Evolutionary conservation across 805 yeast genomes (phyloP), one percentile per base, ranked within the genome.

Genomic region (Candida saitoana): DNA sequence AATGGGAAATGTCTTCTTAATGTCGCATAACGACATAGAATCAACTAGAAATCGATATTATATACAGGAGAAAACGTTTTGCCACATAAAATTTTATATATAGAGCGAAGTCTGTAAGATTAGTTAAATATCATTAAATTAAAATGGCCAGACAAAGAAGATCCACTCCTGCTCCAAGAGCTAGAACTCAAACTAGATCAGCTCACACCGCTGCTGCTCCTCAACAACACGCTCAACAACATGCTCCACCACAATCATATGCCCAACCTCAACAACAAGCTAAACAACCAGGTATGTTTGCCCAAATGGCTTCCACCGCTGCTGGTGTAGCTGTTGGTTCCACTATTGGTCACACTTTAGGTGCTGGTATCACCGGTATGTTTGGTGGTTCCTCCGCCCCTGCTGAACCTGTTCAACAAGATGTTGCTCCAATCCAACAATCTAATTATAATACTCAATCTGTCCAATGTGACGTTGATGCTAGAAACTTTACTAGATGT

Each of bases 261-360:
- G 69, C 76, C 40, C 83, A 73, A 59, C 76, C 79, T 32, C 53
- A 39, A 6, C 79, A 78, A 46, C 76, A 72, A 49, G 68, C 73
- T 18, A 68, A 73, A 22, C 35, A 33, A 18, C 97, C 97, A 37
- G 97, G 98, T 56, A 56, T 91, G 62, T 90, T 91, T 57, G 86
- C 91, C 46, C 95, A 93, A 71, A 93, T 93, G 99, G 98, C 98
- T 31, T 76, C 95, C 37, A 93, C 99, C 38, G 99, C 99, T 42
- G 99, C 98, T 38, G 99, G 99, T 82, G 99, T 93, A 35, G 99
- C 98, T 41, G 97, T 93, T 43, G 99, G 99, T 57, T 87, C 96
- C 40, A 84, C 98, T 47, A 82, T 91, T 42, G 99, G 99, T 48
- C 99, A 93, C 76, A 88, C 97, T 32, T 53, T 91, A 45, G 97